Evolutionary conservation across 306 rosid genomes (phyloP).

Genomic region (Fragaria iinumae): DNA sequence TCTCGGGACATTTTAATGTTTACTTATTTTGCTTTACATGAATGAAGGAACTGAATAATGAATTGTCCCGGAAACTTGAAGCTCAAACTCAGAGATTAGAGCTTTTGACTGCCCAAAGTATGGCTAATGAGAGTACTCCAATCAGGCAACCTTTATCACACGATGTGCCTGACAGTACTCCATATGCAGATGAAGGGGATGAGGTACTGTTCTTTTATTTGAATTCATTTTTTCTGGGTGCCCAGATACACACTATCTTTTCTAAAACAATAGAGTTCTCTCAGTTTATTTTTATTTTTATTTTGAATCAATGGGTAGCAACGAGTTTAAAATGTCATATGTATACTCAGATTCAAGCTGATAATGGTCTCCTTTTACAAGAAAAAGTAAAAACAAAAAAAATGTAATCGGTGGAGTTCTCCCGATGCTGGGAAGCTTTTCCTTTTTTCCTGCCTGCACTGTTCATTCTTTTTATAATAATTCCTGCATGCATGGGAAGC

Average conservation of each 20-base stretch:
- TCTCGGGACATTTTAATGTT: constrained; percentile 5
- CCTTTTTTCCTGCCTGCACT: neutral
- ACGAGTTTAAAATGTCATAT: neutral
- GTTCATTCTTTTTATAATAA: neutral
- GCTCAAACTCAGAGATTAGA: constrained; percentile 95
- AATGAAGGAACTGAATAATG: constrained; percentile 78
- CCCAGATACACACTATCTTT: neutral
- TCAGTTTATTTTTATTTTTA: neutral
- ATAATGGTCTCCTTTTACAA: neutral
- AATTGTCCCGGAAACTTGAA: constrained; percentile 79
- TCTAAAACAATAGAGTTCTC: neutral
- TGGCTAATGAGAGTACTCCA: constrained; percentile 59
- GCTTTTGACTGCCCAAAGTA: constrained; percentile 84
- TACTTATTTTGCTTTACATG: constrained; percentile 29
- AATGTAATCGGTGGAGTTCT: neutral
- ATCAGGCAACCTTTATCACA: constrained; percentile 53
- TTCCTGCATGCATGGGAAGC: no score
- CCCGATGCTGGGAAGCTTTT: neutral
- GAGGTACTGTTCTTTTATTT: constrained; percentile 53
- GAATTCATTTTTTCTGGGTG: neutral
- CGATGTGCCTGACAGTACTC: constrained; percentile 43
- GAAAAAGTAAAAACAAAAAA: neutral
- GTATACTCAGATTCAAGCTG: neutral
- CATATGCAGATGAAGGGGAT: constrained; percentile 92
- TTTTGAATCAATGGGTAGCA: no score